These are phyloP conservation scores for Candida sp. DNA, from an alignment of 1,139 yeast genomes.

Conservation along the genomic window DNA sequence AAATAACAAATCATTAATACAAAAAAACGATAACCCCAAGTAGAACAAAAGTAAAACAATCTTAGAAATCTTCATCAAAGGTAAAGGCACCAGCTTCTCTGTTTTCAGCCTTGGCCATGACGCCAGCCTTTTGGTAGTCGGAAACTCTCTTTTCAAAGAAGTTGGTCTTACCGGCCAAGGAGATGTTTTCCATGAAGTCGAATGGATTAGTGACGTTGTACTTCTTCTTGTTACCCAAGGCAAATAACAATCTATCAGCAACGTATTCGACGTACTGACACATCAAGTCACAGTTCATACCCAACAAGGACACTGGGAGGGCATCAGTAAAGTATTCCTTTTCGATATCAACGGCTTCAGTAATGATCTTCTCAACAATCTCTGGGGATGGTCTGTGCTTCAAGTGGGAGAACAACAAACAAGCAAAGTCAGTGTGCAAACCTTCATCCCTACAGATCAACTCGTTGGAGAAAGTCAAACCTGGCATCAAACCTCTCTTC, in stretches of 20 bases:
- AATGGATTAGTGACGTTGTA: slow-evolving; percentile 94
- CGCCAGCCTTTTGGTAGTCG: slow-evolving; percentile 99
- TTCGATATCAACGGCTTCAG: slow-evolving; percentile 96
- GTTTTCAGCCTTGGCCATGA: slow-evolving; percentile 64
- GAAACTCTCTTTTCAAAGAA: slow-evolving; percentile 99
- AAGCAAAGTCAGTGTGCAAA: slow-evolving; percentile 97
- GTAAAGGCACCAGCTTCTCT: slow-evolving; percentile 39
- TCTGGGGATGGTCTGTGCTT: slow-evolving; percentile 82
- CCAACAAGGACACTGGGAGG: slow-evolving; percentile 87
- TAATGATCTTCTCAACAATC: slow-evolving; percentile 83
- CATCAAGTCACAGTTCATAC: slow-evolving; percentile 94
- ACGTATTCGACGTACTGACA: slow-evolving; percentile 97
- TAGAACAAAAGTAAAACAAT: too few species aligned
- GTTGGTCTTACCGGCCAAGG: slow-evolving; percentile 97
- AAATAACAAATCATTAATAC: neutral
- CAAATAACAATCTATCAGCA: slow-evolving; percentile 91
- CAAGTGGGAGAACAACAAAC: slow-evolving; percentile 91
- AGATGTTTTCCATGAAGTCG: slow-evolving; percentile 98
- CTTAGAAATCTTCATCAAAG: slow-evolving; percentile 54
- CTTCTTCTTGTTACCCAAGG: slow-evolving; percentile 89
- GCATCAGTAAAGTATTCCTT: slow-evolving; percentile 95
- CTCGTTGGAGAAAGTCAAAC: slow-evolving; percentile 95
- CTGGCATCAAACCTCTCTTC: slow-evolving; percentile 99
- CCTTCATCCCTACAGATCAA: slow-evolving; percentile 99
- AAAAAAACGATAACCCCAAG: neutral